Evolutionary conservation across 78 protist genomes (phyloP).

Genomic region (Isochrysis galbana): DNA sequence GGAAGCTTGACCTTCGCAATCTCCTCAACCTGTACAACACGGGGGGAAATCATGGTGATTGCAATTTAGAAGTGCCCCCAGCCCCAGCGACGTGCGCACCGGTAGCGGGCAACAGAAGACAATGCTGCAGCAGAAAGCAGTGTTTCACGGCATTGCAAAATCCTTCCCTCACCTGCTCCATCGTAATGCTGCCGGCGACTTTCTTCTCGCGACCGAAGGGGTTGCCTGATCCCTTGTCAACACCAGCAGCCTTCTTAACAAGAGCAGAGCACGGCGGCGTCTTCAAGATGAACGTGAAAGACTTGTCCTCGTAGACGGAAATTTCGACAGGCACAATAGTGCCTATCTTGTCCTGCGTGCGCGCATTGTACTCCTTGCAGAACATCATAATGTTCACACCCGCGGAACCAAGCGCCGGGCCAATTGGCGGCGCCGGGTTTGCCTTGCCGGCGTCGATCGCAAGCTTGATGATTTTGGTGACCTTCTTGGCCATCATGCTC

Average conservation of each 20-base stretch:
- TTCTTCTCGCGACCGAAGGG: neutral
- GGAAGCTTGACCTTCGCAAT: constrained; percentile 43
- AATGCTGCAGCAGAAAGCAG: no score
- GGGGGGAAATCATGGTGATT: no score
- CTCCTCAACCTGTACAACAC: constrained; percentile 7
- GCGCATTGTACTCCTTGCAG: constrained; percentile 64
- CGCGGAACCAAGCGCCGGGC: constrained; percentile 67
- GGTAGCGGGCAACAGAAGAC: no score
- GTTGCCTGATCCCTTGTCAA: neutral
- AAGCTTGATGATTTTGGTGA: constrained; percentile 24
- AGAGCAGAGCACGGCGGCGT: constrained; percentile 49
- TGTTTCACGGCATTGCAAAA: no score
- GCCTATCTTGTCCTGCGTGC: neutral
- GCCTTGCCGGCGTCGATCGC: constrained; percentile 59
- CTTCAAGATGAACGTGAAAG: constrained; percentile 37
- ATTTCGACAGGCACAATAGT: constrained; percentile 42
- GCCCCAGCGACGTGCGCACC: no score
- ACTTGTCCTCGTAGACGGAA: constrained; percentile 27
- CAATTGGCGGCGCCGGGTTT: constrained; percentile 64
- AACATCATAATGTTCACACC: constrained; percentile 62
- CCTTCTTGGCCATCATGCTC: neutral
- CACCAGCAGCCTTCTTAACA: constrained; percentile 15
- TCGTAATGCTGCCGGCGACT: neutral
- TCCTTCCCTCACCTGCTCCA: neutral
- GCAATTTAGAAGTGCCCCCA: no score